phyloP scores from a whole-genome alignment of 257 asterid species.

The Lycium ferocissimum region DNA sequence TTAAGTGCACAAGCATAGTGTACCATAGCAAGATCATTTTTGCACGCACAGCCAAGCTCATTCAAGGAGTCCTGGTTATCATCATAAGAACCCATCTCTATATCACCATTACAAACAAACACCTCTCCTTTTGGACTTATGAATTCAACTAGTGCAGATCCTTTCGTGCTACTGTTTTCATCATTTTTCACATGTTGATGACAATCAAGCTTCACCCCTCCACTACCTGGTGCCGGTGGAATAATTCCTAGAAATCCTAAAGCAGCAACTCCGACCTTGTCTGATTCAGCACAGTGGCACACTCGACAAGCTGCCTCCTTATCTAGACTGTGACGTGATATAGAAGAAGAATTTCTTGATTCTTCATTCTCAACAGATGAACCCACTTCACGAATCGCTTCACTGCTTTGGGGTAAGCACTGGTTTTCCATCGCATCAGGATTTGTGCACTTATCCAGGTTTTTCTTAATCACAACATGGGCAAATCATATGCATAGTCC shows the following conservation, averaged over 20 bases:
- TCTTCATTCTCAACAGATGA: conserved; percentile 48
- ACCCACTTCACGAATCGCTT: conserved; percentile 36
- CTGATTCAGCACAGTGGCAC: conserved; percentile 85
- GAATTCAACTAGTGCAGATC: too few relatives aligned
- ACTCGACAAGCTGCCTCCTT: conserved; percentile 84
- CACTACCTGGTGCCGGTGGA: conserved; percentile 55
- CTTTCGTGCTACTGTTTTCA: too few relatives aligned
- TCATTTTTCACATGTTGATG: conserved; percentile 20
- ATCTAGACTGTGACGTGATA: conserved; percentile 53
- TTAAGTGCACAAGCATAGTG: too few relatives aligned
- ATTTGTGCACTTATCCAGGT: conserved; percentile 27
- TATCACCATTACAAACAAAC: too few relatives aligned
- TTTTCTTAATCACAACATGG: background rate
- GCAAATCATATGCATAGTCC: conserved; percentile 6
- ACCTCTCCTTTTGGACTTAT: too few relatives aligned
- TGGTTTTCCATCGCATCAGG: conserved; percentile 55
- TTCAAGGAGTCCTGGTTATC: too few relatives aligned
- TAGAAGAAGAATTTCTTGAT: conserved; percentile 39
- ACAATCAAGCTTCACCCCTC: conserved; percentile 48
- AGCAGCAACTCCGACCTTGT: conserved; percentile 75
- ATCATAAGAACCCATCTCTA: too few relatives aligned
- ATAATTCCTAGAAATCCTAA: conserved; percentile 71
- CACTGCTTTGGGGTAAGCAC: conserved; percentile 43
- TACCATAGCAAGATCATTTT: too few relatives aligned
- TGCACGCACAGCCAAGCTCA: too few relatives aligned